Base-by-base conservation (phyloP, 805 yeast genomes). In the Spathaspora girioi region DNA sequence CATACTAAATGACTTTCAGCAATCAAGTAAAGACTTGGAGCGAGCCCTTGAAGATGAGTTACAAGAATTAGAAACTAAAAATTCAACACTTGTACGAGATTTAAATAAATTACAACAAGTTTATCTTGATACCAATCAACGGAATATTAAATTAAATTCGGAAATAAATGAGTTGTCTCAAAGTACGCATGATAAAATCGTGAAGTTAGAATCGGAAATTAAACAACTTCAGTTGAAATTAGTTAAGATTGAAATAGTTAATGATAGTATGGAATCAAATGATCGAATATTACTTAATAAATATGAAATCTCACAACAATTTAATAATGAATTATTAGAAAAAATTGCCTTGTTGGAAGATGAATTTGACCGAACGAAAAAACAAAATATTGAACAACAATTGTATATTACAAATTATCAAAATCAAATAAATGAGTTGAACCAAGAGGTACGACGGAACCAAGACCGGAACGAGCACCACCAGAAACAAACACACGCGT, bases 11-110 rank as follows among this genome's bases (percentile, higher is more conserved):
- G 79, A 75, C 52, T 76, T 75, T 53, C 78, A 73, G 52, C 76
- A 70, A 40, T 70, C 76, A 3, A 70, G 76, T 51, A 71, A 66
- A 48, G 80, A 75, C 44, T 60, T 76, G 31, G 80, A 76, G 50
- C 73, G 63, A 46, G 78, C 77, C 0, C 62, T 75, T 42, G 80
- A 76, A 52, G 69, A 66, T n/a, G 80, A 76, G 51, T 62, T 76
- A 18, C 66, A 65, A 44, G 66, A 58, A 9, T 55, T 70, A 17
- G 79, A 74, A 48, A n/a, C 19, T 6, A 45, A 26, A n/a, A 48
- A 51, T n/a, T 8, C 19, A 2, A 38, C 19, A 19, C 27, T 51
- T 19, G 12, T 3, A 5, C 15, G 26, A n/a, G 45, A 49, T 15
- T 19, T 49, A 6, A 23, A n/a, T 12, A 8, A 12, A 8, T 10